phyloP scores from a whole-genome alignment of 768 basidiomycete species.

The Boletus edulis region DNA sequence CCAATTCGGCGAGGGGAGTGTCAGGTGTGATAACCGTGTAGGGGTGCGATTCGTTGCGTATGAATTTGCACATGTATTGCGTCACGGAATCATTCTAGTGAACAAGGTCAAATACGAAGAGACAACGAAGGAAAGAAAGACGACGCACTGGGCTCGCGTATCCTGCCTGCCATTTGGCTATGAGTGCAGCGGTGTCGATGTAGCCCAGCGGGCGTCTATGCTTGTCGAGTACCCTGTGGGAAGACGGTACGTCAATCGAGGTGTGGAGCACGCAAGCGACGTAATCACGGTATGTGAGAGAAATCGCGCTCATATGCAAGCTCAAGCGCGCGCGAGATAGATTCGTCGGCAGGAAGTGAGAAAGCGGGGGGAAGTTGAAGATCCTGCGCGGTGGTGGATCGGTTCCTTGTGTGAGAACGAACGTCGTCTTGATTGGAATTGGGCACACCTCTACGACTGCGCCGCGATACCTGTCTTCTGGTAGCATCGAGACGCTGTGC shows the following conservation, averaged over 20 bases:
- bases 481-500: conserved; percentile 4
- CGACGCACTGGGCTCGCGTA: conserved; percentile 62
- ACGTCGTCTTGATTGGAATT: neutral
- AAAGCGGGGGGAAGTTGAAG: conserved; percentile 87
- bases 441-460: conserved; percentile 80
- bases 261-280: neutral
- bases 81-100: conserved; percentile 67
- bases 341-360: conserved; percentile 67
- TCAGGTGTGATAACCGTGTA: conserved; percentile 81
- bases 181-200: conserved; percentile 72
- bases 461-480: conserved; percentile 69
- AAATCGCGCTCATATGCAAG: conserved; percentile 93
- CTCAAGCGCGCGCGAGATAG: conserved; percentile 74
- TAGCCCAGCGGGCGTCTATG: conserved; percentile 80
- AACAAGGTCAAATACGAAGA: neutral
- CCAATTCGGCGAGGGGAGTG: conserved; percentile 78
- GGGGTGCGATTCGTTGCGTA: conserved; percentile 57
- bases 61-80: conserved; percentile 72
- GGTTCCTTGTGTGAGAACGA: neutral
- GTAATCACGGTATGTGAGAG: conserved; percentile 81
- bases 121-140: neutral
- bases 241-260: neutral
- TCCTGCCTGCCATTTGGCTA: conserved; percentile 75
- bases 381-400: conserved; percentile 34
- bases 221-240: conserved; percentile 66